Conservation (phyloP, 2,329 filamentous ascomycete species). For the Penicillium sp. region DNA sequence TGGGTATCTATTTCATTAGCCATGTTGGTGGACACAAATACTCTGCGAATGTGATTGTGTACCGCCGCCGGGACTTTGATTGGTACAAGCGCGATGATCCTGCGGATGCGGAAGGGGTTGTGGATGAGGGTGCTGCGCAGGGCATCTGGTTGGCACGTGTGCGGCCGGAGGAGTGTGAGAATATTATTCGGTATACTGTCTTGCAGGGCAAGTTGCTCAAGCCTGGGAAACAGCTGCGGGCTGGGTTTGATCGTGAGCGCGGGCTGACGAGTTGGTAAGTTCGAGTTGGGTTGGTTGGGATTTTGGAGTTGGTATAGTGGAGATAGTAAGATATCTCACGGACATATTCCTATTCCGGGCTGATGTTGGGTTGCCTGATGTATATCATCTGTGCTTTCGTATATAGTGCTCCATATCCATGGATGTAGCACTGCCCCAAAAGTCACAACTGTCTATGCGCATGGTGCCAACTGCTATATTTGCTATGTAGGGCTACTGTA, state of each 20-base stretch:
- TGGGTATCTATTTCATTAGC: conserved; percentile 93
- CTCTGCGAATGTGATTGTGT: conserved; percentile 89
- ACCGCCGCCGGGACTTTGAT: conserved; percentile 58
- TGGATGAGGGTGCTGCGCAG: conserved; percentile 66
- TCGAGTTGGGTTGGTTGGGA: not conserved
- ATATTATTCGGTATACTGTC: conserved; percentile 83
- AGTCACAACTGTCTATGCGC: no score
- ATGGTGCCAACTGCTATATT: no score
- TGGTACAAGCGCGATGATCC: conserved; percentile 30
- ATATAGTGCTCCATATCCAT: not conserved
- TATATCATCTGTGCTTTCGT: not conserved
- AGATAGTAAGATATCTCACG: not conserved
- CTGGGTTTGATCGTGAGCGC: conserved; percentile 80
- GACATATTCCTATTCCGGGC: not conserved
- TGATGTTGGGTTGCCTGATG: not conserved
- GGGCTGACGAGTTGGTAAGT: conserved; percentile 81
- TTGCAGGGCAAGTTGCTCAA: conserved; percentile 93
- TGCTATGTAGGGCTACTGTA: no score
- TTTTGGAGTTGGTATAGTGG: not conserved
- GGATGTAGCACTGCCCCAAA: no score
- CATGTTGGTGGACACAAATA: conserved; percentile 98
- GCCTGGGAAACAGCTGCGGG: conserved; percentile 77
- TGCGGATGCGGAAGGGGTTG: conserved; percentile 27
- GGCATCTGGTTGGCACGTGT: conserved; percentile 91
- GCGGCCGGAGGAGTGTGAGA: conserved; percentile 85